A percentile compares a stretch with the other conserved stretches of the same genome.
phyloP scores from a whole-genome alignment of 2,329 filamentous ascomycete species.

The Bisporella sp. region DNA sequence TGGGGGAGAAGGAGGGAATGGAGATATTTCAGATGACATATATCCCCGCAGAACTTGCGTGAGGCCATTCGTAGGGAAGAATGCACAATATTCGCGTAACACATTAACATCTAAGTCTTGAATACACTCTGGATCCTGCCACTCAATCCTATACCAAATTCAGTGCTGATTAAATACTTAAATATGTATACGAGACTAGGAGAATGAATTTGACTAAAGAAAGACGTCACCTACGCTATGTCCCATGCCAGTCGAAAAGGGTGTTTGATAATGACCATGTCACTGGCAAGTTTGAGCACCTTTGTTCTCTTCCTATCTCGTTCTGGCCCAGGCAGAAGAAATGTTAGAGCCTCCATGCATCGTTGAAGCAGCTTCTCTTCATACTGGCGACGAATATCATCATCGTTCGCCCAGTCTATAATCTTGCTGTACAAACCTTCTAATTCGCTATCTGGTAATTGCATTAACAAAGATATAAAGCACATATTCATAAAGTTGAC shows the following conservation, averaged over 20 bases:
- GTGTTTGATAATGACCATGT: conserved; percentile 95
- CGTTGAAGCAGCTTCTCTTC: conserved; percentile 86
- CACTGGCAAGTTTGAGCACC: conserved; percentile 70
- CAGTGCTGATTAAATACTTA: too few species aligned
- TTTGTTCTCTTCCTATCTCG: conserved; percentile 67
- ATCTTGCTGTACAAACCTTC: conserved; percentile 74
- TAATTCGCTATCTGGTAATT: conserved; percentile 54
- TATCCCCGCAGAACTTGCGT: conserved; percentile 77
- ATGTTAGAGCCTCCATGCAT: conserved; percentile 69
- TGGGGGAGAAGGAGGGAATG: conserved; percentile 52
- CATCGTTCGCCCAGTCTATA: conserved; percentile 85
- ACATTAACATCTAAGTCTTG: conserved; percentile 70
- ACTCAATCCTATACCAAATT: conserved; percentile 52
- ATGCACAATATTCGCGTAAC: conserved; percentile 71
- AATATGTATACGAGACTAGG: too few species aligned
- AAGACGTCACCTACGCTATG: conserved; percentile 41
- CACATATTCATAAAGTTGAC: too few species aligned
- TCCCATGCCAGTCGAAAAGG: conserved; percentile 88
- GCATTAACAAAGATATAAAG: too few species aligned
- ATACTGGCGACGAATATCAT: conserved; percentile 73
- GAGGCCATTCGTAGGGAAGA: conserved; percentile 81
- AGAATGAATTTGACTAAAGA: too few species aligned
- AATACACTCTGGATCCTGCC: conserved; percentile 71
- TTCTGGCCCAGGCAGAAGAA: conserved; percentile 53
- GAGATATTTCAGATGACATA: conserved; percentile 75